Evolutionary conservation across 2,329 filamentous ascomycete genomes (phyloP).

Genomic region (Venturia asperata): DNA sequence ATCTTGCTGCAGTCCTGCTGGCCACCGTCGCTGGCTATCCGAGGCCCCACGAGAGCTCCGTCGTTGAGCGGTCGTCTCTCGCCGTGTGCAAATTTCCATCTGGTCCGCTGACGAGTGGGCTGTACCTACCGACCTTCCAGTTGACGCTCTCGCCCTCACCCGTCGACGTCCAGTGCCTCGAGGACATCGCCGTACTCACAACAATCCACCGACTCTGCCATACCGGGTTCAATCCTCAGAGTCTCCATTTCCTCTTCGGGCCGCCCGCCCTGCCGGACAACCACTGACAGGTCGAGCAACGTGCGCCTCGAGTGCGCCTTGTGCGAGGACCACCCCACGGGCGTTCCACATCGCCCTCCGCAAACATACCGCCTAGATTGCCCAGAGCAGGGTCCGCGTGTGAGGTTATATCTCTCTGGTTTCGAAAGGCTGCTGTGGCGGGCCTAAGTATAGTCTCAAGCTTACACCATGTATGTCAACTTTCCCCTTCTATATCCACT

Average conservation of each 20-base stretch:
- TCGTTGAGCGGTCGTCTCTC: background rate
- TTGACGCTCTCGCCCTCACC: background rate
- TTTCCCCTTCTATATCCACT: background rate
- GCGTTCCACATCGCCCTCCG: background rate
- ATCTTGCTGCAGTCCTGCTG: too few species aligned
- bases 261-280: background rate
- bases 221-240: background rate
- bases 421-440: background rate
- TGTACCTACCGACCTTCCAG: too few species aligned
- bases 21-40: background rate
- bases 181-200: background rate
- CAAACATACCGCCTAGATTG: background rate
- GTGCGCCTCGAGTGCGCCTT: background rate
- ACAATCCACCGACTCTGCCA: background rate
- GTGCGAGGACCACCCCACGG: constrained; percentile 11
- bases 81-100: background rate
- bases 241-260: background rate
- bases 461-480: constrained; percentile 7
- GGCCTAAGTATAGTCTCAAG: background rate
- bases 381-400: background rate
- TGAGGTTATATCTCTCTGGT: background rate
- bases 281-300: background rate
- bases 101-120: background rate
- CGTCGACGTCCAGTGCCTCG: background rate
- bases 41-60: background rate